Percentiles rank a stretch among this genome's conserved stretches.
Evolutionary conservation across 208 protist genomes (phyloP).

Genomic region (Crithidia acanthocephali): DNA sequence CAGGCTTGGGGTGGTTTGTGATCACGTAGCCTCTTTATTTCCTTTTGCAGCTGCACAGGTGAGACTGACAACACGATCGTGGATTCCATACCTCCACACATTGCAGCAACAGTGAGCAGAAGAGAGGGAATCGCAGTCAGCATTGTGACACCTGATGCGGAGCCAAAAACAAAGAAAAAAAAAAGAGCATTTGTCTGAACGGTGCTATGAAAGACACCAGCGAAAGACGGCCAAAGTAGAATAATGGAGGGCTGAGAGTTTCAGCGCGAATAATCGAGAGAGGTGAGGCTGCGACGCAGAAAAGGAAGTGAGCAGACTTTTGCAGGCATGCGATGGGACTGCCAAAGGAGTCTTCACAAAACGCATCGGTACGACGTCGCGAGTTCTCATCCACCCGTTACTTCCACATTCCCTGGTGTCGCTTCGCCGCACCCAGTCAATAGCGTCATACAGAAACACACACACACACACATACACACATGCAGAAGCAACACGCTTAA

Average conservation of each 20-base stretch:
- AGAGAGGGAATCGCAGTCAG: background rate
- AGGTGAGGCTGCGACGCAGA: too few relatives aligned
- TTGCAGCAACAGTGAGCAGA: slow-evolving; percentile 2
- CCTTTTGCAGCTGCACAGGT: background rate
- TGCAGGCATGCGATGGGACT: too few relatives aligned
- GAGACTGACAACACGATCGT: too few relatives aligned
- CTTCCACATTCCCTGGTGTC: too few relatives aligned
- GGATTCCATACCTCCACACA: background rate
- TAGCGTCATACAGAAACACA: background rate
- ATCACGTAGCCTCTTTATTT: background rate
- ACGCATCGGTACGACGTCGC: too few relatives aligned
- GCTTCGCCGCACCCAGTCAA: background rate
- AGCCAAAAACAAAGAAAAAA: background rate
- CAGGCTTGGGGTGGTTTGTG: background rate
- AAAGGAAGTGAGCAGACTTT: too few relatives aligned
- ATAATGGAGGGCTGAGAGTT: background rate
- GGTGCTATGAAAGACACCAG: background rate
- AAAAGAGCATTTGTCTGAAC: background rate
- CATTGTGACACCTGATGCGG: background rate
- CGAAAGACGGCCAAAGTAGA: background rate
- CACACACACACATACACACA: background rate
- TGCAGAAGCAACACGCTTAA: background rate
- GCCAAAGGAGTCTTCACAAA: too few relatives aligned
- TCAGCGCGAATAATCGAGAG: too few relatives aligned
- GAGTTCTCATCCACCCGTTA: too few relatives aligned